These are phyloP conservation scores for Candida stauntonica DNA, from an alignment of 805 yeast species.

Conservation along the genomic window DNA sequence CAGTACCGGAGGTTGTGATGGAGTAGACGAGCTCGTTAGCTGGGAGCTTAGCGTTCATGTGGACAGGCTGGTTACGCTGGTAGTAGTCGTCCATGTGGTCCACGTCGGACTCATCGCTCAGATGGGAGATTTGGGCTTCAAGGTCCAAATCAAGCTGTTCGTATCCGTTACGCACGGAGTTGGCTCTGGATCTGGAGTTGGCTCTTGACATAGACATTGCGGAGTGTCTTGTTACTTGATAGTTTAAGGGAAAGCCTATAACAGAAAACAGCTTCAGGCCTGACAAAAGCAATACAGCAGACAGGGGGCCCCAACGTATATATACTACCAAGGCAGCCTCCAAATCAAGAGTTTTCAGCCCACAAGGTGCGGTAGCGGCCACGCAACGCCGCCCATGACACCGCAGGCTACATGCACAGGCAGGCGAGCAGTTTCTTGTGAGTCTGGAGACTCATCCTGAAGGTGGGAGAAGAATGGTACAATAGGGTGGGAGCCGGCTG, in stretches of 20 bases:
- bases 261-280: not conserved
- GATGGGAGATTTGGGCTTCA: conserved; percentile 20
- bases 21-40: conserved; percentile 15
- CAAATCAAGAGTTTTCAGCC: too few species aligned
- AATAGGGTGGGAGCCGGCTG: too few species aligned
- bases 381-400: not conserved
- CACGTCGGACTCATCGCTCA: conserved; percentile 14
- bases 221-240: not conserved
- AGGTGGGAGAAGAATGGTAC: too few species aligned
- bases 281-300: not conserved
- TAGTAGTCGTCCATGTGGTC: conserved; percentile 11
- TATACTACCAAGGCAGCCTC: not conserved
- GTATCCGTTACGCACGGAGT: conserved; percentile 7
- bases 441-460: too few species aligned
- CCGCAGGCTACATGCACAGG: too few species aligned
- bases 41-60: conserved; percentile 9
- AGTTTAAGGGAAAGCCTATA: too few species aligned
- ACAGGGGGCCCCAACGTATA: not conserved
- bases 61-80: conserved; percentile 11
- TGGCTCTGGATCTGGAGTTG: conserved; percentile 8
- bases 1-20: conserved; percentile 26
- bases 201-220: conserved; percentile 12
- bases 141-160: conserved; percentile 16
- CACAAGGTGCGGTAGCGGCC: conserved; percentile 2
- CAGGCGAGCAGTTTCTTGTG: too few species aligned